A percentile compares a stretch with the other conserved stretches of the same genome.
Evolutionary conservation across 1,139 yeast species (phyloP).

Genomic region (Taiozyma sp.): DNA sequence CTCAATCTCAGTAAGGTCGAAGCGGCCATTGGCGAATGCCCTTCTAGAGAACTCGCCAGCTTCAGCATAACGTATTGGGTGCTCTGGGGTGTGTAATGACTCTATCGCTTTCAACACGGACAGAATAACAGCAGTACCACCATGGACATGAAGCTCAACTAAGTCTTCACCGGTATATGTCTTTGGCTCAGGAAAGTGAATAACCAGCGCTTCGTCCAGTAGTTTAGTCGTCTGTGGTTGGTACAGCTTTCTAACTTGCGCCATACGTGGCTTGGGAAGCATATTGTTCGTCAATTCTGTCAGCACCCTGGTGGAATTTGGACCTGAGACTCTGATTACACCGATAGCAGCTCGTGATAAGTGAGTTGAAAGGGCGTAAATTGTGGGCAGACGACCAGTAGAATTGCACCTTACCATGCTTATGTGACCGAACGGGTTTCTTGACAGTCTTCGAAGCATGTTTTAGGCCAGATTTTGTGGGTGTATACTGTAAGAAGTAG

Average conservation of each 20-base stretch:
- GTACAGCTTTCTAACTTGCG: slow-evolving; percentile 53
- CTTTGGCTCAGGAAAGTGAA: slow-evolving; percentile 69
- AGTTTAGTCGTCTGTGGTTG: slow-evolving; percentile 36
- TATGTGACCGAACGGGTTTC: not conserved
- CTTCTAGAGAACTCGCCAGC: slow-evolving; percentile 89
- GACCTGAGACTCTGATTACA: slow-evolving; percentile 79
- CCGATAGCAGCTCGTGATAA: slow-evolving; percentile 84
- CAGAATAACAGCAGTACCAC: slow-evolving; percentile 82
- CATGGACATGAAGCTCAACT: slow-evolving; percentile 85
- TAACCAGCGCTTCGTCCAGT: slow-evolving; percentile 72
- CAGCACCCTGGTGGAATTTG: slow-evolving; percentile 46
- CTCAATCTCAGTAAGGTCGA: slow-evolving; percentile 79
- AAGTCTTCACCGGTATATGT: slow-evolving; percentile 93
- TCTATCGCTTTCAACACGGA: slow-evolving; percentile 66
- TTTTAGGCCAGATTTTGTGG: not conserved
- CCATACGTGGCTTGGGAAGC: slow-evolving; percentile 46
- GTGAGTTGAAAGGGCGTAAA: slow-evolving; percentile 86
- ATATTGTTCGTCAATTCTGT: slow-evolving; percentile 40
- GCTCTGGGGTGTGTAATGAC: slow-evolving; percentile 36
- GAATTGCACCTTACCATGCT: not conserved
- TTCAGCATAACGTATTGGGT: slow-evolving; percentile 73
- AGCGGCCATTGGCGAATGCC: slow-evolving; percentile 69
- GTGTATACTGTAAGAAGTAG: not conserved
- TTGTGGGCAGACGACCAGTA: slow-evolving; percentile 46
- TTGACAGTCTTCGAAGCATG: not conserved